Evolutionary conservation across 306 rosid species (phyloP), one percentile per base, ranked within the genome.

Genomic region (Lathyrus oleraceus): DNA sequence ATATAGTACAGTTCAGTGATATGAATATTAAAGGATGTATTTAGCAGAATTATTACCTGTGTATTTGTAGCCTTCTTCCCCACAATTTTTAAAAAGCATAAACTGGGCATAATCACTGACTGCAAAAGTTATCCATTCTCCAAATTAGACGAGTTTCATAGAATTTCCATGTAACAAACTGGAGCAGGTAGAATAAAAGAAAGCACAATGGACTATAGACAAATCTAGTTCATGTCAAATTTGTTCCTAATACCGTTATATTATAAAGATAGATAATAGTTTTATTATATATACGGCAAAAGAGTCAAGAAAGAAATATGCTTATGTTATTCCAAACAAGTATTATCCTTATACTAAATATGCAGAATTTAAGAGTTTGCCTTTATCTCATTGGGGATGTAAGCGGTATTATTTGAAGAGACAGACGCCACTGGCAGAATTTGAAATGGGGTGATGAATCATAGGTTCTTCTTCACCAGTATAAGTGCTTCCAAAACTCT

Each of bases 21-120:
- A 16, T 25, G 19, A 20, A 11, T 57, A 40, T 23, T 10, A 45
- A 16, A 59, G 16, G 8, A 36, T 58, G 23, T 61, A 61, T 61
- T 70, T 20, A 11, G 69, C 16, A 65, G 47, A 16, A 36, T 0
- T 5, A 7, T 77, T 67, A 86, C 95, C 88, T 91, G 89, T 49
- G 66, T 16, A 4, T 43, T 83, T 43, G 97, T 76, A 59, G 97
- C 96, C 13, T 78, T 87, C 38, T 63, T 78, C 68, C 91, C 87
- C 74, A 79, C 52, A 40, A 91, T 88, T 84, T 79, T 91, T 80
- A 91, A 78, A 72, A 91, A 91, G 53, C 96, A 91, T 30, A 87
- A 61, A 16, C 87, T 49, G 4, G 93, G 97, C 77, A 91, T 70
- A 67, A 91, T 84, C 23, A 84, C 77, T 0, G 96, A 84, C 97